Evolutionary conservation across 495 filamentous ascomycete genomes (phyloP).

Genomic region (Cercophora sp.): DNA sequence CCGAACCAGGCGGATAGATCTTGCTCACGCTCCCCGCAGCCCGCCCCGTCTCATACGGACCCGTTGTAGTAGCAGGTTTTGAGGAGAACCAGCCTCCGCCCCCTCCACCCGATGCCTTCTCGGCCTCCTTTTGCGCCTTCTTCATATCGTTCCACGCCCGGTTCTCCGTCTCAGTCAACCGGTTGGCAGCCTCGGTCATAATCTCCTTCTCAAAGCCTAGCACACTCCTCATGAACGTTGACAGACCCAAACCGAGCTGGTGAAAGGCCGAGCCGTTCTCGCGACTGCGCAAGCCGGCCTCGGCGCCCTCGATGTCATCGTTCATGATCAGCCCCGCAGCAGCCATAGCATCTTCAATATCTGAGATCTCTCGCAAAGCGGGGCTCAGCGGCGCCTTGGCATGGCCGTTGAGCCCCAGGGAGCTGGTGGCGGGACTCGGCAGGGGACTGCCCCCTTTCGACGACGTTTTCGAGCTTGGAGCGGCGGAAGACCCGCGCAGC

Average conservation of each 20-base stretch:
- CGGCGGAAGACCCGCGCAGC: slow-evolving; percentile 25
- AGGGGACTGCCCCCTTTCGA: slow-evolving; percentile 16
- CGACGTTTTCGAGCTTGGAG: slow-evolving; percentile 21
- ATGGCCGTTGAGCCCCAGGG: slow-evolving; percentile 16
- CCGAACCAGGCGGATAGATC: slow-evolving; percentile 76
- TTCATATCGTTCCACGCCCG: slow-evolving; percentile 74
- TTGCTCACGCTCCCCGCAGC: slow-evolving; percentile 18
- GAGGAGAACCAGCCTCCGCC: slow-evolving; percentile 24
- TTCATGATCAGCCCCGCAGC: slow-evolving; percentile 69
- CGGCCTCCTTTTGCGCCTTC: slow-evolving; percentile 58
- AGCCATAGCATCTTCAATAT: slow-evolving; percentile 48
- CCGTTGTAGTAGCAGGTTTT: slow-evolving; percentile 2
- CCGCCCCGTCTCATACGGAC: slow-evolving; percentile 9
- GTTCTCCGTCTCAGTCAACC: slow-evolving; percentile 74
- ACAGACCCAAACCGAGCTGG: slow-evolving; percentile 75
- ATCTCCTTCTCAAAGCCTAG: slow-evolving; percentile 93
- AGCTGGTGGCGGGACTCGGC: slow-evolving; percentile 25
- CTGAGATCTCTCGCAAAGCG: slow-evolving; percentile 24
- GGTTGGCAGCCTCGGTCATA: slow-evolving; percentile 77
- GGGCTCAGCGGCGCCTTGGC: slow-evolving; percentile 24
- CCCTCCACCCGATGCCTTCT: slow-evolving; percentile 21
- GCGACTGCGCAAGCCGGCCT: slow-evolving; percentile 64
- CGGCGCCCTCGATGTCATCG: slow-evolving; percentile 87
- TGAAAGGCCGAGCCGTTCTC: slow-evolving; percentile 85
- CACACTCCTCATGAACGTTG: slow-evolving; percentile 79